Evolutionary conservation across 2,329 filamentous ascomycete species (phyloP).

Genomic region (Xylariomycetidae sp.): DNA sequence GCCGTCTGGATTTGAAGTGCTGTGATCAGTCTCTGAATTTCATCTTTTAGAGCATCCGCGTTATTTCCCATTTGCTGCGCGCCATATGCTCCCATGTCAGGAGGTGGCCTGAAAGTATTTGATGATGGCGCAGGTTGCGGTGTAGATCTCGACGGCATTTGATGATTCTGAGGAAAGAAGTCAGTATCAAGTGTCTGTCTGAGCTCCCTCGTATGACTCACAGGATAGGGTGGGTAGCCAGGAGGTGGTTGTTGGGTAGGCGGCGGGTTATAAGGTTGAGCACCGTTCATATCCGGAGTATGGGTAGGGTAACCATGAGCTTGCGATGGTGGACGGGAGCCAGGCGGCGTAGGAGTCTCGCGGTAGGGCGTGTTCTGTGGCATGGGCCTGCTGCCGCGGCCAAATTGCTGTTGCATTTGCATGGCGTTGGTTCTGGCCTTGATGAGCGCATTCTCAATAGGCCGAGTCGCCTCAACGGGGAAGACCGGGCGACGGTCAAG

Average conservation of each 20-base stretch:
- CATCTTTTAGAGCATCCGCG: conserved; percentile 72
- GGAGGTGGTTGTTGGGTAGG: conserved; percentile 16
- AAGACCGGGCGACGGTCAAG: conserved; percentile 93
- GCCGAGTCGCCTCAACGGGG: conserved; percentile 75
- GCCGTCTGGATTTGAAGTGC: conserved; percentile 70
- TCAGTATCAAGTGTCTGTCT: conserved; percentile 7
- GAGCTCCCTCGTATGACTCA: conserved; percentile 13
- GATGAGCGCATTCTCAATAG: conserved; percentile 90
- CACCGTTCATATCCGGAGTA: conserved; percentile 31
- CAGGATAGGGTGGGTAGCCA: conserved; percentile 28
- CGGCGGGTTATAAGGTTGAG: conserved; percentile 18
- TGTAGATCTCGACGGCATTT: conserved; percentile 31
- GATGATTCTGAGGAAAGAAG: conserved; percentile 7
- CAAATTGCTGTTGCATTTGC: conserved; percentile 53
- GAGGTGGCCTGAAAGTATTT: conserved; percentile 38
- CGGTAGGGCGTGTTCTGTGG: conserved; percentile 57
- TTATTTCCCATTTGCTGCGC: conserved; percentile 46
- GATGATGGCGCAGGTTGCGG: conserved; percentile 33
- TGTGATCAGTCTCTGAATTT: conserved; percentile 74
- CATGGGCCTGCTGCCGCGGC: conserved; percentile 44
- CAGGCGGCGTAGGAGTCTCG: conserved; percentile 71
- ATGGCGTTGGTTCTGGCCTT: conserved; percentile 65
- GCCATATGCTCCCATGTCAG: conserved; percentile 35
- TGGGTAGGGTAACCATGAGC: conserved; percentile 28
- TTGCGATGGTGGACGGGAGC: conserved; percentile 32